Percentiles rank a stretch among this genome's conserved stretches.
Conservation (phyloP, 2,329 filamentous ascomycete genomes). For the Nothophoma quercina region DNA sequence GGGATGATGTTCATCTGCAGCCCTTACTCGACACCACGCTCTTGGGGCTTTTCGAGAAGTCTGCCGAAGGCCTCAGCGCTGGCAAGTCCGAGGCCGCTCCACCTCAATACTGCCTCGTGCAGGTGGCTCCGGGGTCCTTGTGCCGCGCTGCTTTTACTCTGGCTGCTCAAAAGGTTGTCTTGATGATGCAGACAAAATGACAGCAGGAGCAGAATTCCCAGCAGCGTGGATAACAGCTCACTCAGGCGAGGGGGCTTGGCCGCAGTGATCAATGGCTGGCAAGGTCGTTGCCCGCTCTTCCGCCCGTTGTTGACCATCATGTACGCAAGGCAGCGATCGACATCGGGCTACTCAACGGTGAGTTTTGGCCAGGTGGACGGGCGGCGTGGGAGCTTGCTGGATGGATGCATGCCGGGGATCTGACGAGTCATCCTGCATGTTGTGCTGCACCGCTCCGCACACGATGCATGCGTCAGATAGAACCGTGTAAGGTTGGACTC, state of each 20-base stretch:
- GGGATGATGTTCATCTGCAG: slow-evolving; percentile 26
- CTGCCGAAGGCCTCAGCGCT: slow-evolving; percentile 28
- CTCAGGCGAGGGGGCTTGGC: slow-evolving; percentile 31
- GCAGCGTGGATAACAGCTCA: slow-evolving; percentile 30
- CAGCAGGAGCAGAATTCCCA: slow-evolving; percentile 22
- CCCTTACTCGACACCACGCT: slow-evolving; percentile 37
- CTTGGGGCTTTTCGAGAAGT: slow-evolving; percentile 36
- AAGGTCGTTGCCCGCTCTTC: slow-evolving; percentile 26
- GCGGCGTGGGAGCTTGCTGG: slow-evolving; percentile 10
- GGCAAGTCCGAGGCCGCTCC: slow-evolving; percentile 25
- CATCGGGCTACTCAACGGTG: slow-evolving; percentile 22
- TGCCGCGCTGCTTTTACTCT: not conserved
- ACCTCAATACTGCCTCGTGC: slow-evolving; percentile 11
- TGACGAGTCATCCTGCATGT: slow-evolving; percentile 24
- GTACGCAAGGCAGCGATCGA: slow-evolving; percentile 28
- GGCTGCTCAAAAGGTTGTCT: slow-evolving; percentile 3
- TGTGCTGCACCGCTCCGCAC: slow-evolving; percentile 25
- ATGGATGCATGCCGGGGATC: slow-evolving; percentile 8
- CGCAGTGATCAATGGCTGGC: slow-evolving; percentile 16
- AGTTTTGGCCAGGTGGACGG: slow-evolving; percentile 16
- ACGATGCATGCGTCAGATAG: slow-evolving; percentile 25
- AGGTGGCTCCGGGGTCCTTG: not conserved
- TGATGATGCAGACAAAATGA: not conserved
- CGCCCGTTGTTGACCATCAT: slow-evolving; percentile 31
- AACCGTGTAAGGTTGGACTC: slow-evolving; percentile 19